Conservation (phyloP, 2,329 filamentous ascomycete genomes). For the Botryotinia narcissicola region DNA sequence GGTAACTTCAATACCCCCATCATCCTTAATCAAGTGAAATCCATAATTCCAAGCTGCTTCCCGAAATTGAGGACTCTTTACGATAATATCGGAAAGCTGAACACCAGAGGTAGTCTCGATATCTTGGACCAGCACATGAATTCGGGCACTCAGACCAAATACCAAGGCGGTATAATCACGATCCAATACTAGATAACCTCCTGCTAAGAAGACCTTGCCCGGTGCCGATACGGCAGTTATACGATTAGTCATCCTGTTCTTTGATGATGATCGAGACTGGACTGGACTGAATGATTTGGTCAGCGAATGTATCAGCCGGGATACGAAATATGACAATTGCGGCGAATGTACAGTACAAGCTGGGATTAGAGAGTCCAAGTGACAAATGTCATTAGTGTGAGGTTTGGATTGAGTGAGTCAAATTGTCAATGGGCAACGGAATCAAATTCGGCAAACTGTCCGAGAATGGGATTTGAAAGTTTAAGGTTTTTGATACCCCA, state of each 20-base stretch:
- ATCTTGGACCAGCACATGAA: conserved; percentile 60
- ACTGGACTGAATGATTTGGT: not conserved
- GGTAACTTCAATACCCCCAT: conserved; percentile 77
- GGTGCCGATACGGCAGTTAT: conserved; percentile 70
- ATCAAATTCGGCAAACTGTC: not conserved
- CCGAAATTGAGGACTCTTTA: conserved; percentile 87
- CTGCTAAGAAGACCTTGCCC: conserved; percentile 91
- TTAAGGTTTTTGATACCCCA: not conserved
- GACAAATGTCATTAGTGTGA: not conserved
- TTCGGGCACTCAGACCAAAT: conserved; percentile 64
- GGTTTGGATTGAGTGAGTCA: not conserved
- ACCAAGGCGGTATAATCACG: conserved; percentile 76
- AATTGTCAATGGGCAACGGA: not conserved
- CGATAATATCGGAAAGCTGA: conserved; percentile 69
- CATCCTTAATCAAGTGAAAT: conserved; percentile 65
- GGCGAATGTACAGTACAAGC: not conserved
- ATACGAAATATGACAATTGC: not conserved
- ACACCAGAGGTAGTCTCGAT: conserved; percentile 62
- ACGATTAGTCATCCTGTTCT: conserved; percentile 18
- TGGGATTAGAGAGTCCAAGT: not conserved
- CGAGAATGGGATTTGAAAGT: not conserved
- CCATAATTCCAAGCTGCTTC: conserved; percentile 87
- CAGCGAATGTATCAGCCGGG: not conserved
- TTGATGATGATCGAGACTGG: not conserved
- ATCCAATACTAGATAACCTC: conserved; percentile 93